Percentiles rank a stretch among this genome's conserved stretches.
phyloP scores from a whole-genome alignment of 148 eudicot genomes.

The Fallopia convolvulus region DNA sequence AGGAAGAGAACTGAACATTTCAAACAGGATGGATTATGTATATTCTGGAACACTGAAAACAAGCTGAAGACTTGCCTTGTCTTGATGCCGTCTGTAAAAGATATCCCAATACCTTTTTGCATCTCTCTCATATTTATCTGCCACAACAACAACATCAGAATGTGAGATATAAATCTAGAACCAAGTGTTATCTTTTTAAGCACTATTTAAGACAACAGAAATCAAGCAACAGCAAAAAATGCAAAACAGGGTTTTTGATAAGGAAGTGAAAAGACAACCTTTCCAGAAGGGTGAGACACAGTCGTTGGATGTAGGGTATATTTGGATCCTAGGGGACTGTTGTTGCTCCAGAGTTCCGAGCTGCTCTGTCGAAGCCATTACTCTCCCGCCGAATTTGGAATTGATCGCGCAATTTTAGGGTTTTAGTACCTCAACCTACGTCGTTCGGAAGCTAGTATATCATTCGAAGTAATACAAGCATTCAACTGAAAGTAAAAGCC shows the following conservation, averaged over 20 bases:
- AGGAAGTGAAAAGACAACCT: constrained; percentile 41
- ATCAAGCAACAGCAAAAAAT: neutral
- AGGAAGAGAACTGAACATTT: neutral
- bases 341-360: constrained; percentile 2
- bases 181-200: neutral
- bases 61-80: constrained; percentile 42
- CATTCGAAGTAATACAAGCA: too few relatives aligned
- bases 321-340: constrained; percentile 32
- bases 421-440: neutral
- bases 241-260: neutral
- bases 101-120: constrained; percentile 95
- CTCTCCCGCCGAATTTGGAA: neutral
- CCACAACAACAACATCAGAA: constrained; percentile 17
- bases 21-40: neutral
- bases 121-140: constrained; percentile 92
- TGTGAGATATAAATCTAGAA: neutral
- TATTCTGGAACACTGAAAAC: neutral
- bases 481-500: too few relatives aligned
- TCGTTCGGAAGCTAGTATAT: too few relatives aligned
- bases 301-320: constrained; percentile 55
- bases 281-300: constrained; percentile 74
- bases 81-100: constrained; percentile 92
- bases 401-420: neutral
- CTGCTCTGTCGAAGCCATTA: neutral
- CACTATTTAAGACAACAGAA: neutral